phyloP scores from a whole-genome alignment of 2,329 filamentous ascomycete species.

The Domatiomyces catenatus region DNA sequence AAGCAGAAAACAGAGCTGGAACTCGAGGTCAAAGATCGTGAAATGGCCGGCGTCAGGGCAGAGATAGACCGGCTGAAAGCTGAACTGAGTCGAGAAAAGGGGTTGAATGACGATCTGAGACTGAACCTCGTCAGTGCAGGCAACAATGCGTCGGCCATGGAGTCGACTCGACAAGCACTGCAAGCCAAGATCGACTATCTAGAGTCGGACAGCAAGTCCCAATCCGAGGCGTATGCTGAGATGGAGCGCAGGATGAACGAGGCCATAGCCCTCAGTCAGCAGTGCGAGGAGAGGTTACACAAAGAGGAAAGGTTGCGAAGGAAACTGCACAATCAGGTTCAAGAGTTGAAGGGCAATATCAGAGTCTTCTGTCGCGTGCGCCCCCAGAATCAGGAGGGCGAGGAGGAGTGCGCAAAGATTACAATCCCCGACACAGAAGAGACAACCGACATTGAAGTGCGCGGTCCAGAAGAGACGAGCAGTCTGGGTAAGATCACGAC shows the following conservation, averaged over 20 bases:
- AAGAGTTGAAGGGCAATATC: slow-evolving; percentile 96
- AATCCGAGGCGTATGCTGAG: slow-evolving; percentile 68
- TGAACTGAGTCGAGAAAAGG: slow-evolving; percentile 47
- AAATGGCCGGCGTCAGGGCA: slow-evolving; percentile 31
- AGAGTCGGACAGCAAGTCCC: slow-evolving; percentile 76
- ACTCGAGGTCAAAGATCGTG: slow-evolving; percentile 39
- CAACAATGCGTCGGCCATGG: slow-evolving; percentile 49
- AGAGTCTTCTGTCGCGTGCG: slow-evolving; percentile 94
- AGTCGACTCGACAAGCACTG: slow-evolving; percentile 59
- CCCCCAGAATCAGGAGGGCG: slow-evolving; percentile 47
- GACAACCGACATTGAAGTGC: slow-evolving; percentile 69
- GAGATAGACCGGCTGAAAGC: slow-evolving; percentile 28
- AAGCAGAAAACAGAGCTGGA: slow-evolving; percentile 29
- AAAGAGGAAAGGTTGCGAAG: slow-evolving; percentile 81
- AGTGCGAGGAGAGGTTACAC: slow-evolving; percentile 65
- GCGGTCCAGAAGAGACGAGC: slow-evolving; percentile 69
- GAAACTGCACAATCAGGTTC: slow-evolving; percentile 91
- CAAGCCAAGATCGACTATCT: slow-evolving; percentile 75
- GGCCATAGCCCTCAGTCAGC: slow-evolving; percentile 52
- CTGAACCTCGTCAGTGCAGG: slow-evolving; percentile 45
- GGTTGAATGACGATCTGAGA: slow-evolving; percentile 42
- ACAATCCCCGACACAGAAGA: slow-evolving; percentile 69
- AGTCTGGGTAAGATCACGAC: slow-evolving; percentile 61
- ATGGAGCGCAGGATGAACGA: slow-evolving; percentile 70
- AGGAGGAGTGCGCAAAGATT: slow-evolving; percentile 54